A percentile compares a stretch with the other conserved stretches of the same genome.
Evolutionary conservation across 768 basidiomycete species (phyloP).

Genomic region (Hygrocybe punicea): DNA sequence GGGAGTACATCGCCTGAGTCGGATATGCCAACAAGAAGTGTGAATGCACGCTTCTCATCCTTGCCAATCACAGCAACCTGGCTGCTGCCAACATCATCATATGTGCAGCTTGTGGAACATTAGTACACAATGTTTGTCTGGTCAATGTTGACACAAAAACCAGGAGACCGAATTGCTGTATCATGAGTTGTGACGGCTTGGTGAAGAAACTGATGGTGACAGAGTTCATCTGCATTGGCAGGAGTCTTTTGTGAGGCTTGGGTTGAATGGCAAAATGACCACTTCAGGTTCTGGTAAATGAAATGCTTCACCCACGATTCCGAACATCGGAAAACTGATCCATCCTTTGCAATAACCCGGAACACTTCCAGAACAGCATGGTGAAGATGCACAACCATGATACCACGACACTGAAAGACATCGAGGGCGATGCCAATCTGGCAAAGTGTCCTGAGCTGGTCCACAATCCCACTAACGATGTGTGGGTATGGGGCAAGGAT

Average conservation of each 20-base stretch:
- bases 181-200: slow-evolving; percentile 12
- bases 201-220: slow-evolving; percentile 8
- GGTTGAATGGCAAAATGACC: slow-evolving; percentile 15
- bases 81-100: slow-evolving; percentile 8
- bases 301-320: slow-evolving; percentile 24
- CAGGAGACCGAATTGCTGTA: slow-evolving; percentile 10
- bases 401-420: slow-evolving; percentile 16
- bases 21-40: slow-evolving; percentile 29
- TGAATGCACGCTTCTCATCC: slow-evolving; percentile 42
- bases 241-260: slow-evolving; percentile 33
- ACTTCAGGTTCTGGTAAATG: slow-evolving; percentile 14
- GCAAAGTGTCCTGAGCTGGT: slow-evolving; percentile 12
- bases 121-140: slow-evolving; percentile 33
- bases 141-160: slow-evolving; percentile 33
- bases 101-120: slow-evolving; percentile 27
- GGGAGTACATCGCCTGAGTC: slow-evolving; percentile 27
- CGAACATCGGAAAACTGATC: slow-evolving; percentile 19
- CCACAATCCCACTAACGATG: slow-evolving; percentile 9
- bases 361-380: slow-evolving; percentile 10
- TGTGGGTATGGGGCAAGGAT: slow-evolving; percentile 8
- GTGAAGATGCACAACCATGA: slow-evolving; percentile 21
- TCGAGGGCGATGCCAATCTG: slow-evolving; percentile 15
- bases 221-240: slow-evolving; percentile 14
- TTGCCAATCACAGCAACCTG: slow-evolving; percentile 33
- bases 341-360: slow-evolving; percentile 5